phyloP scores from a whole-genome alignment of 2,329 filamentous ascomycete species.

The Nannizzia gypsea region DNA sequence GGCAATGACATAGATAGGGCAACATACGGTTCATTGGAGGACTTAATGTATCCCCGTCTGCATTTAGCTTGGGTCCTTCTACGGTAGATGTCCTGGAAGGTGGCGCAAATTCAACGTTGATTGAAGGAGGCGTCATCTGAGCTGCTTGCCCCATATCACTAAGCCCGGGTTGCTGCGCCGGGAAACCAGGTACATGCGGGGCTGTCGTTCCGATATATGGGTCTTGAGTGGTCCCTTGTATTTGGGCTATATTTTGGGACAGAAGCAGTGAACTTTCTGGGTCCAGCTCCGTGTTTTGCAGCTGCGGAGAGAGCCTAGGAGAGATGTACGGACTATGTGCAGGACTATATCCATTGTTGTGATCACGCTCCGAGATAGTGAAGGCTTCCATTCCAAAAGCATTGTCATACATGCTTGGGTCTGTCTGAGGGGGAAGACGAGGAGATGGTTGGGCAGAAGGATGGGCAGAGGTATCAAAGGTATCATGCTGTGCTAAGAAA shows the following conservation, averaged over 20 bases:
- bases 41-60: conserved; percentile 65
- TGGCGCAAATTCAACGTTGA: conserved; percentile 87
- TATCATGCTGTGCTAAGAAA: conserved; percentile 64
- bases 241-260: conserved; percentile 30
- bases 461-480: conserved; percentile 56
- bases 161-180: conserved; percentile 36
- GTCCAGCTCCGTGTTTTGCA: conserved; percentile 52
- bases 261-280: conserved; percentile 35
- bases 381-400: conserved; percentile 68
- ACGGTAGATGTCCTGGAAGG: conserved; percentile 55
- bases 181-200: conserved; percentile 33
- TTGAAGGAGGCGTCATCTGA: conserved; percentile 81
- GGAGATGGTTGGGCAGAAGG: conserved; percentile 45
- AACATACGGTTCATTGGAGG: conserved; percentile 53
- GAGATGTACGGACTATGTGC: conserved; percentile 61
- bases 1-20: conserved; percentile 9
- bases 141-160: conserved; percentile 56
- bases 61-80: conserved; percentile 53
- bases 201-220: conserved; percentile 39
- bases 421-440: conserved; percentile 59
- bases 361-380: conserved; percentile 57
- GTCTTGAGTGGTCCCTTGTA: conserved; percentile 24
- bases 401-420: conserved; percentile 62
- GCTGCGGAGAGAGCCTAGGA: conserved; percentile 54
- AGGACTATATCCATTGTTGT: conserved; percentile 45